These are phyloP conservation scores for Rutstroemia sp. DNA, from an alignment of 2,329 filamentous ascomycete genomes.

Conservation along the genomic window DNA sequence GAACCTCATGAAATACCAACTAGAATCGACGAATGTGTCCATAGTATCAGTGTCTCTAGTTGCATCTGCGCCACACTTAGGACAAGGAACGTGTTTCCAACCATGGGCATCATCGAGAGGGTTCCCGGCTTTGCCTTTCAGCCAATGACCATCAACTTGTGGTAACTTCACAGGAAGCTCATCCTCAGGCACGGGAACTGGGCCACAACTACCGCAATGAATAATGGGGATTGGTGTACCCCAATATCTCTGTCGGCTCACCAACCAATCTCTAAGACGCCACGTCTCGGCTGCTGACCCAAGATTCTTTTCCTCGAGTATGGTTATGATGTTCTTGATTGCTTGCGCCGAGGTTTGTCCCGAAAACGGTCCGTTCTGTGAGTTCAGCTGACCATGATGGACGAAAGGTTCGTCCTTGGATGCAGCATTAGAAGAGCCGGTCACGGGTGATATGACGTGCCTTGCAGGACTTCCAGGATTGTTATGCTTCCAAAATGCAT, in stretches of 20 bases:
- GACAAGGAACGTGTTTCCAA: slow-evolving; percentile 71
- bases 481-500: slow-evolving; percentile 74
- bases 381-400: slow-evolving; percentile 60
- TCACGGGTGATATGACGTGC: slow-evolving; percentile 47
- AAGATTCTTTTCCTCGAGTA: slow-evolving; percentile 45
- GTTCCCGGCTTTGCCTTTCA: slow-evolving; percentile 64
- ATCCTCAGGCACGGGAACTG: slow-evolving; percentile 68
- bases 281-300: slow-evolving; percentile 63
- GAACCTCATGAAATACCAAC: slow-evolving; percentile 87
- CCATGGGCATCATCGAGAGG: slow-evolving; percentile 64
- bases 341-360: slow-evolving; percentile 58
- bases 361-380: slow-evolving; percentile 56
- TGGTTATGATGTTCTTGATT: slow-evolving; percentile 49
- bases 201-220: slow-evolving; percentile 69
- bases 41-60: slow-evolving; percentile 88
- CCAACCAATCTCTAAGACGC: slow-evolving; percentile 81
- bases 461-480: slow-evolving; percentile 51
- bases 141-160: slow-evolving; percentile 59
- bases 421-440: slow-evolving; percentile 38
- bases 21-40: slow-evolving; percentile 94
- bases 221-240: slow-evolving; percentile 84
- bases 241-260: slow-evolving; percentile 91
- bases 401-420: slow-evolving; percentile 50
- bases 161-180: slow-evolving; percentile 74
- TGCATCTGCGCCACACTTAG: slow-evolving; percentile 62